These are phyloP conservation scores for Phytophthora sp. DNA, from an alignment of 352 stramenopile genomes.

Conservation along the genomic window DNA sequence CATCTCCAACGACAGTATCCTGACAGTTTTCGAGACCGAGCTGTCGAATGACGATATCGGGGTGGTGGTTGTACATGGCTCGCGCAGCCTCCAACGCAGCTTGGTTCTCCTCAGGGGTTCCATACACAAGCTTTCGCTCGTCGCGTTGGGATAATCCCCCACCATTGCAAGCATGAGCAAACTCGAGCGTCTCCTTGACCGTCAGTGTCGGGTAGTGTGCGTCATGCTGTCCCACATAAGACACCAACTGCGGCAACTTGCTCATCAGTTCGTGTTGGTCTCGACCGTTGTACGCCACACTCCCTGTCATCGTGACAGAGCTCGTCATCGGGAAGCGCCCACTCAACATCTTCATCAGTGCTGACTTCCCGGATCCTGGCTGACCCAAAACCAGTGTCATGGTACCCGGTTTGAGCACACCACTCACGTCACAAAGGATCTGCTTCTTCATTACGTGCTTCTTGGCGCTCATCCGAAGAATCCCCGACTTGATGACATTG, in stretches of 20 bases:
- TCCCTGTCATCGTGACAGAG: constrained; percentile 33
- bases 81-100: constrained; percentile 23
- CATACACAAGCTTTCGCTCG: constrained; percentile 5
- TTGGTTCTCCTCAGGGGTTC: background rate
- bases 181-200: constrained; percentile 62
- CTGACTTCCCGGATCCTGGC: constrained; percentile 27
- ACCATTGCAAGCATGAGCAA: constrained; percentile 42
- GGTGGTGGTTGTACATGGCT: constrained; percentile 17
- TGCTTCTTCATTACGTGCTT: constrained; percentile 27
- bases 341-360: constrained; percentile 45
- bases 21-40: constrained; percentile 71
- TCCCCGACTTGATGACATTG: constrained; percentile 13
- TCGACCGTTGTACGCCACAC: constrained; percentile 45
- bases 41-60: constrained; percentile 44
- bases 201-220: constrained; percentile 51
- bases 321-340: constrained; percentile 44
- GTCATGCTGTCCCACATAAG: constrained; percentile 44
- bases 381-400: constrained; percentile 46
- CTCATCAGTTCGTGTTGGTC: constrained; percentile 26
- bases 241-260: constrained; percentile 39
- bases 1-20: constrained; percentile 70
- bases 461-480: constrained; percentile 30
- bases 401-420: constrained; percentile 24
- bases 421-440: constrained; percentile 31
- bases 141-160: constrained; percentile 29